These are phyloP conservation scores for Fusarium austroafricanum DNA, from an alignment of 2,329 filamentous ascomycete genomes.

Conservation along the genomic window DNA sequence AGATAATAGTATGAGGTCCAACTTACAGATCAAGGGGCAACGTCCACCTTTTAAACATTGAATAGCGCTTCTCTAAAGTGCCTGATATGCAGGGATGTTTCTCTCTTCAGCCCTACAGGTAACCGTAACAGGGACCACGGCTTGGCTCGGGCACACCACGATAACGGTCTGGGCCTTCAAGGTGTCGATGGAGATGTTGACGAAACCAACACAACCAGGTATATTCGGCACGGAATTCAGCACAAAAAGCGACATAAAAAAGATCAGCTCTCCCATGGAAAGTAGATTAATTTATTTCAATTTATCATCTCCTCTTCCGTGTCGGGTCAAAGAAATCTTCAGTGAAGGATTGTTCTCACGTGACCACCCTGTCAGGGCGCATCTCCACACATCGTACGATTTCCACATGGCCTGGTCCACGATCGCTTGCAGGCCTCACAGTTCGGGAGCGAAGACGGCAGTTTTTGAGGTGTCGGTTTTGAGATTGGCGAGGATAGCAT, in stretches of 20 bases:
- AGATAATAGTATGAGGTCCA: constrained; percentile 1
- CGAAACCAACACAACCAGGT: neutral
- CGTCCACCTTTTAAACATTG: constrained; percentile 30
- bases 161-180: constrained; percentile 40
- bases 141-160: constrained; percentile 32
- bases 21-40: neutral
- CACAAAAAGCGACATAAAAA: too few relatives aligned
- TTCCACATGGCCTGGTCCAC: constrained; percentile 30
- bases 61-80: constrained; percentile 32
- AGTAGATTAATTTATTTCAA: too few relatives aligned
- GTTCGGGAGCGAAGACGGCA: neutral
- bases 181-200: constrained; percentile 20
- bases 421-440: constrained; percentile 16
- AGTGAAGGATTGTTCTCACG: neutral
- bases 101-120: constrained; percentile 35
- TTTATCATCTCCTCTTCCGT: too few relatives aligned
- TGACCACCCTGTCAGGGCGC: constrained; percentile 31
- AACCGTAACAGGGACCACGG: constrained; percentile 36
- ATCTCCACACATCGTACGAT: constrained; percentile 44
- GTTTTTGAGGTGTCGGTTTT: constrained; percentile 10
- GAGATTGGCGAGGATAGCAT: neutral
- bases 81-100: constrained; percentile 40
- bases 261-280: too few relatives aligned
- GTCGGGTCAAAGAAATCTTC: too few relatives aligned
- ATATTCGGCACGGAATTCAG: fast-evolving